These are phyloP conservation scores for Nasturtium officinale DNA, from an alignment of 345 rosid species.

Conservation along the genomic window DNA sequence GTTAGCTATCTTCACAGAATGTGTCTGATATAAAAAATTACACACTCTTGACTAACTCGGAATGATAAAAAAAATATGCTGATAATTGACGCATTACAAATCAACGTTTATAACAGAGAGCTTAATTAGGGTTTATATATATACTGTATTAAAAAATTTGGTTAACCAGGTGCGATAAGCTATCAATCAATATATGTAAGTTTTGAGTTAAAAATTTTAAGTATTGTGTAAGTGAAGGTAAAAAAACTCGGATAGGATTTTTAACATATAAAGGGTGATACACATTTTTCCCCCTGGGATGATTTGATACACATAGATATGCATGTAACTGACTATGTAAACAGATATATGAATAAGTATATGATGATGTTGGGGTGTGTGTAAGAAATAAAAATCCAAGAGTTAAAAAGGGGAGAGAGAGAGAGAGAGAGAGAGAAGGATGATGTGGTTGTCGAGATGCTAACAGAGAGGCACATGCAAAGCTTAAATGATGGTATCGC, in stretches of 20 bases:
- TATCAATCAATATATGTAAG: not conserved
- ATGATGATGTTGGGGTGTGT: constrained; percentile 43
- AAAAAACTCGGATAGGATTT: constrained; percentile 6
- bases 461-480: constrained; percentile 51
- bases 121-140: not conserved
- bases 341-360: not conserved
- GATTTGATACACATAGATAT: constrained; percentile 17
- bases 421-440: constrained; percentile 32
- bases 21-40: not conserved
- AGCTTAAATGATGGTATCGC: constrained; percentile 48
- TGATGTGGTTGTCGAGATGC: constrained; percentile 50
- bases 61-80: not conserved
- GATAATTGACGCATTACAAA: not conserved
- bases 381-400: constrained; percentile 44
- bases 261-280: constrained; percentile 7
- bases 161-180: constrained; percentile 6
- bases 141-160: not conserved
- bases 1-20: not conserved
- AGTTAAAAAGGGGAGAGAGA: constrained; percentile 35
- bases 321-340: constrained; percentile 18
- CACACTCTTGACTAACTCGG: not conserved
- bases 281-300: not conserved
- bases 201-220: not conserved
- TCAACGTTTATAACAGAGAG: not conserved
- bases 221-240: constrained; percentile 5